Percentiles rank a stretch among this genome's conserved stretches.
phyloP scores from a whole-genome alignment of 1,284 basidiomycete species.

The Cryptococcus floricola region DNA sequence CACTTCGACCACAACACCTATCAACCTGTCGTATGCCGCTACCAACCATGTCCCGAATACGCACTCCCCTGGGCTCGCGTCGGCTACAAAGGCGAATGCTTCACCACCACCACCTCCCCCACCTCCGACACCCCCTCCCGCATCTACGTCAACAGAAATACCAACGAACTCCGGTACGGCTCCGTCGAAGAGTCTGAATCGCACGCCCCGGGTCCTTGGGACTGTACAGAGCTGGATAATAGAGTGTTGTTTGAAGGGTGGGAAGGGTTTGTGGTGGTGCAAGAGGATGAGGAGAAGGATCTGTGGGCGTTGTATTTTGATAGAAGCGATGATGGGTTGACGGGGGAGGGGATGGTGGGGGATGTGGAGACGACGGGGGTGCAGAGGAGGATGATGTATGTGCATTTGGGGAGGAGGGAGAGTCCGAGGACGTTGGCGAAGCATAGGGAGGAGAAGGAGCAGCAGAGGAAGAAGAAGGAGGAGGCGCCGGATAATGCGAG shows the following conservation, averaged over 20 bases:
- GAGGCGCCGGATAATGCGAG: not conserved
- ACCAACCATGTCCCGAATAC: conserved; percentile 13
- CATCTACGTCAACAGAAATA: conserved; percentile 5
- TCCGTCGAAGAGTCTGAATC: not conserved
- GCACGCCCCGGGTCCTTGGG: conserved; percentile 8
- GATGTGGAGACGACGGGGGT: not conserved
- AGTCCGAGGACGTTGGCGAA: not conserved
- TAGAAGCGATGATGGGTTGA: conserved; percentile 6
- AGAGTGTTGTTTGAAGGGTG: conserved; percentile 10
- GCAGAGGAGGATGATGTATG: conserved; percentile 1
- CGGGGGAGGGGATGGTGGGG: conserved; percentile 8
- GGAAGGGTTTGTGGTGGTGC: conserved; percentile 13
- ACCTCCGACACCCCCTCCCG: conserved; percentile 1
- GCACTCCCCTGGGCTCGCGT: conserved; percentile 11
- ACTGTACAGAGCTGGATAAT: conserved; percentile 4
- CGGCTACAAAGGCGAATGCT: conserved; percentile 16
- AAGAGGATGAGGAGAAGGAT: conserved; percentile 7
- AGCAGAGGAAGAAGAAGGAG: not conserved
- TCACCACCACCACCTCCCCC: conserved; percentile 13
- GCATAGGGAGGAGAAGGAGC: not conserved
- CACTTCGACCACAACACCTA: conserved; percentile 1
- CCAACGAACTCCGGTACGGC: conserved; percentile 4
- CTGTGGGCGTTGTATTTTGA: conserved; percentile 13
- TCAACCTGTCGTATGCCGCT: conserved; percentile 15
- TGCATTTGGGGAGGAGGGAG: conserved; percentile 1